phyloP scores from a whole-genome alignment of 148 eudicot species.

The Amaranthus hypochondriacus region DNA sequence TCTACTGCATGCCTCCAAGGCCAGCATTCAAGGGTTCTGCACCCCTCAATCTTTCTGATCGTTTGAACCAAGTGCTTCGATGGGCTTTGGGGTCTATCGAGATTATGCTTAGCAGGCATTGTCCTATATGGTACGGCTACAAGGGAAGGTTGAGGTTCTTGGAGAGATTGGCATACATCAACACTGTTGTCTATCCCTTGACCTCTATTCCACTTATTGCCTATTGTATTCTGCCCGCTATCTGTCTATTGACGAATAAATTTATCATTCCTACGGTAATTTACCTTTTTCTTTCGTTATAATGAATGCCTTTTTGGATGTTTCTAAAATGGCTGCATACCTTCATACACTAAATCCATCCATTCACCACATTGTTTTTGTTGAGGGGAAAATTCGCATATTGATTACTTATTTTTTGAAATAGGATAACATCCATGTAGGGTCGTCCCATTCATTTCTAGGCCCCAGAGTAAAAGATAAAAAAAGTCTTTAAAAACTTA shows the following conservation, averaged over 20 bases:
- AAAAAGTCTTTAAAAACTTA: too few species aligned
- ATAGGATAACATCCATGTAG: too few species aligned
- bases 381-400: too few species aligned
- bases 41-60: slow-evolving; percentile 76
- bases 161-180: slow-evolving; percentile 70
- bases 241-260: slow-evolving; percentile 59
- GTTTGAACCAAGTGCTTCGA: slow-evolving; percentile 72
- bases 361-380: too few species aligned
- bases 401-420: too few species aligned
- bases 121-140: slow-evolving; percentile 78
- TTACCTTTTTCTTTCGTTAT: not conserved
- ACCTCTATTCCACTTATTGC: slow-evolving; percentile 65
- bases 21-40: slow-evolving; percentile 80
- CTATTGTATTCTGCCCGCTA: slow-evolving; percentile 62
- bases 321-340: not conserved
- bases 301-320: not conserved
- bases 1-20: slow-evolving; percentile 68
- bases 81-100: slow-evolving; percentile 78
- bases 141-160: slow-evolving; percentile 48
- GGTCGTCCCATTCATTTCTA: too few species aligned
- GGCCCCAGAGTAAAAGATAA: too few species aligned
- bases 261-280: slow-evolving; percentile 47
- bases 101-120: slow-evolving; percentile 67
- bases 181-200: slow-evolving; percentile 67
- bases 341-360: not conserved